Conservation (phyloP, 805 yeast genomes). For the Kuraishia piskuri region DNA sequence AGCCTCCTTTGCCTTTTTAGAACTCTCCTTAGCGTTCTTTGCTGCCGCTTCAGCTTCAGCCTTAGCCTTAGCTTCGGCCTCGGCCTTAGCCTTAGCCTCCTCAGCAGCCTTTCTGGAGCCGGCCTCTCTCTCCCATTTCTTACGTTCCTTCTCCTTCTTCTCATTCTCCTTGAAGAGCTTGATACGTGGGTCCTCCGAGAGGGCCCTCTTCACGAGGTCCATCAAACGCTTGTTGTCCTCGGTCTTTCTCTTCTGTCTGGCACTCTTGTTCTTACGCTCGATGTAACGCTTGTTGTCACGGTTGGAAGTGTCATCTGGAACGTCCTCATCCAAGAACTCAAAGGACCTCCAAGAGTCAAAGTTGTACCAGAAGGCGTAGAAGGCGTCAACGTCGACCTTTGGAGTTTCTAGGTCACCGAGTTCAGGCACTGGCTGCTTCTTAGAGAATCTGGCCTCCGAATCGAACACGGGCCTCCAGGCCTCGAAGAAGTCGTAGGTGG, state of each 20-base stretch:
- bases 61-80: constrained; percentile 77
- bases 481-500: constrained; percentile 75
- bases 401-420: constrained; percentile 63
- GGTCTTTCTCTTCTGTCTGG: constrained; percentile 95
- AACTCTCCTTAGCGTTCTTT: constrained; percentile 47
- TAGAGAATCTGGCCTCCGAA: constrained; percentile 87
- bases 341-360: constrained; percentile 98
- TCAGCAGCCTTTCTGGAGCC: constrained; percentile 97
- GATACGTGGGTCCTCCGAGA: constrained; percentile 90
- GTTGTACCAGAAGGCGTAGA: constrained; percentile 88
- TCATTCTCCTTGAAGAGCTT: constrained; percentile 88
- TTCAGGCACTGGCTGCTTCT: constrained; percentile 78
- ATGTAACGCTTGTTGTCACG: constrained; percentile 99
- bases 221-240: constrained; percentile 90
- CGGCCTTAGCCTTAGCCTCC: constrained; percentile 76
- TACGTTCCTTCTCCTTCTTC: constrained; percentile 87
- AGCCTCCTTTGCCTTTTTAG: constrained; percentile 84
- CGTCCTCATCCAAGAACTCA: constrained; percentile 97
- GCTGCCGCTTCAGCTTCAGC: constrained; percentile 70
- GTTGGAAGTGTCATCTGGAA: constrained; percentile 97
- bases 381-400: constrained; percentile 75
- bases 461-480: constrained; percentile 91
- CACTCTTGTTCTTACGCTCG: constrained; percentile 94
- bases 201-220: constrained; percentile 81
- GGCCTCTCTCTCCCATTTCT: constrained; percentile 97